Conservation (phyloP, 2,329 filamentous ascomycete species). For the Fusarium lateritium region DNA sequence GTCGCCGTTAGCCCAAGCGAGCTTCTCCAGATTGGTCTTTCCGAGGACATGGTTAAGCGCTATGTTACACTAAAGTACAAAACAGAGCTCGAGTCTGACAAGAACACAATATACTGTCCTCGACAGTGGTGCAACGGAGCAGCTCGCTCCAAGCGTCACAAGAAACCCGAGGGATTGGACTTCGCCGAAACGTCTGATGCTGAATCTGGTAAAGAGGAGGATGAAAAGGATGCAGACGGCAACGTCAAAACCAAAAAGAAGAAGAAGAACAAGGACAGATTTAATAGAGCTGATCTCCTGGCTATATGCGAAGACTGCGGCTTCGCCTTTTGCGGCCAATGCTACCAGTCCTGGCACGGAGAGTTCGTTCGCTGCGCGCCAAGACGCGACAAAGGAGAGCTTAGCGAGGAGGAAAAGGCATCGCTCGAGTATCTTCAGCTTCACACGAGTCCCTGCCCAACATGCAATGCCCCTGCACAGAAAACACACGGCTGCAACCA, state of each 20-base stretch:
- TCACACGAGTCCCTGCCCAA: slow-evolving; percentile 90
- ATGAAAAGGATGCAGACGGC: slow-evolving; percentile 50
- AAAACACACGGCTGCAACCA: slow-evolving; percentile 97
- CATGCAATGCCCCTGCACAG: slow-evolving; percentile 86
- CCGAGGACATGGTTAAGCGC: slow-evolving; percentile 81
- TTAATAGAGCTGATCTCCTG: slow-evolving; percentile 73
- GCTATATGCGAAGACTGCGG: slow-evolving; percentile 90
- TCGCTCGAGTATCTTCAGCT: slow-evolving; percentile 85
- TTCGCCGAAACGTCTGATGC: slow-evolving; percentile 70
- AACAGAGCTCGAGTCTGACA: slow-evolving; percentile 91
- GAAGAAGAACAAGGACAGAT: slow-evolving; percentile 52
- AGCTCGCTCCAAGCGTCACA: slow-evolving; percentile 81
- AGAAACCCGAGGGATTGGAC: slow-evolving; percentile 77
- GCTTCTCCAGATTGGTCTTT: slow-evolving; percentile 81
- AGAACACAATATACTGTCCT: slow-evolving; percentile 92
- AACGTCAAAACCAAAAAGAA: slow-evolving; percentile 37
- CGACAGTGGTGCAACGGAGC: slow-evolving; percentile 93
- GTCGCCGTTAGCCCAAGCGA: slow-evolving; percentile 85
- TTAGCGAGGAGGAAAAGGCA: slow-evolving; percentile 88
- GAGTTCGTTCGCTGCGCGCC: slow-evolving; percentile 80
- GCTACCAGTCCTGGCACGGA: slow-evolving; percentile 89
- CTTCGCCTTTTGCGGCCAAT: slow-evolving; percentile 87
- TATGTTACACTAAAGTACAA: slow-evolving; percentile 95
- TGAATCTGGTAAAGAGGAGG: slow-evolving; percentile 64
- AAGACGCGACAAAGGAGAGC: slow-evolving; percentile 75